Evolutionary conservation across 305 asterid genomes (phyloP), one percentile per base, ranked within the genome.

Genomic region (Rubia balearica): DNA sequence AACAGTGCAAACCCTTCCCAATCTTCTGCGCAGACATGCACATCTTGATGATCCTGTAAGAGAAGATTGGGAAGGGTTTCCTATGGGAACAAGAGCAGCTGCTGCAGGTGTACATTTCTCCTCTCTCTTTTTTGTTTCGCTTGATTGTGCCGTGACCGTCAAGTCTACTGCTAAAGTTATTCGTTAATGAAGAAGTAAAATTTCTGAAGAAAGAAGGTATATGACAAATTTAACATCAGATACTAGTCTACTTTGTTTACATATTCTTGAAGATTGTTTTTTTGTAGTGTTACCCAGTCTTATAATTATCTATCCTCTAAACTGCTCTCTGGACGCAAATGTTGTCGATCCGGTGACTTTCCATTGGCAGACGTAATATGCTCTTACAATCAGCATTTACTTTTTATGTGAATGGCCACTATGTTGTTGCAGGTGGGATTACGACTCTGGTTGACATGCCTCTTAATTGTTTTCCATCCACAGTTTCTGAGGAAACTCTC

Each of bases 361-460:
- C 42, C 43, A 48, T n/a, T 30, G 36, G 36, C 36, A 30, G 36
- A 30, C 3, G 36, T 30, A 30, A 30, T 30, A 0, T 30, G 36
- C 2, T 30, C 36, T 30, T 16, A 24, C 36, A 14, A 13, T 61
- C 55, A 63, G 11, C 12, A 12, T 11, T 46, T 38, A 49, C 30
- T 12, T 49, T 21, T 27, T 30, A 30, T 4, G 16, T 60, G 62
- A 60, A 55, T 16, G 5, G 38, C 65, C 65, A 57, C 68, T 63
- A 53, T 81, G 74, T 45, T 43, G 43, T 69, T 61, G 42, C 88
- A 91, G 98, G 98, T 77, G 98, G 98, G 68, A 77, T 78, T 77
- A 91, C 98, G n/a, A 94, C 96, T 60, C 79, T 94, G 85, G 80
- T 94, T 69, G 98, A 94, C 79, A 94, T 94, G 98, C 98, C 98